Evolutionary conservation across 1,284 basidiomycete genomes (phyloP), one percentile per base, ranked within the genome.

Genomic region (Rhodotorula mucilaginosa): DNA sequence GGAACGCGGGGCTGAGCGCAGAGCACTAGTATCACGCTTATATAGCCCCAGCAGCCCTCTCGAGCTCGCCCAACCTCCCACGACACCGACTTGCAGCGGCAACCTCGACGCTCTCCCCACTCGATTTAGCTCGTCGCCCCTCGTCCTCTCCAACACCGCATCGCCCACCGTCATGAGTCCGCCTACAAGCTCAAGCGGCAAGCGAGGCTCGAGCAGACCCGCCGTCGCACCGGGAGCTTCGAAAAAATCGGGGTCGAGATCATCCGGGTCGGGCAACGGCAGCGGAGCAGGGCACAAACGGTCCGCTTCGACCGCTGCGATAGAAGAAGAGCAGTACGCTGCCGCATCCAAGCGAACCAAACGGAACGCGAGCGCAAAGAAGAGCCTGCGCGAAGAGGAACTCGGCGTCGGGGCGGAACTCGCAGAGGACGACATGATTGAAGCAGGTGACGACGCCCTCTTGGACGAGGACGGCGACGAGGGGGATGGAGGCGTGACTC

Each of bases 401-500:
- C 64, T 72, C 3, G 70, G 70, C 49, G 70, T 72, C 23, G 70
- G 70, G 1, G 65, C 29, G 2, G 61, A 70, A 15, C 39, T 70
- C 12, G 69, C 48, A 2, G 57, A 59, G 31, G 68, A 65, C n/a
- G 51, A 60, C 29, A 47, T 60, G 48, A 21, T 62, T 23, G 61
- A 62, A 7, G 16, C 48, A 31, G 19, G 23, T 18, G 64, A n/a
- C 1, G 58, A 34, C 13, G 59, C 15, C 44, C 39, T 31, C 47
- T 34, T 39, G 1, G 44, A 59, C 31, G 80, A 77, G 2, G 71
- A 74, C 10, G 78, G 47, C 7, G 80, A 80, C 13, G 79, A 78
- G 10, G 81, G 87, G 56, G 89, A 88, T 71, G 86, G 88, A 66
- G 89, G 91, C 48, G 87, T 96, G 72, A 98, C 95, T 78, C 89